Evolutionary conservation across 208 protist species (phyloP), one percentile per base, ranked within the genome.

Genomic region (Trypanosoma grayi): DNA sequence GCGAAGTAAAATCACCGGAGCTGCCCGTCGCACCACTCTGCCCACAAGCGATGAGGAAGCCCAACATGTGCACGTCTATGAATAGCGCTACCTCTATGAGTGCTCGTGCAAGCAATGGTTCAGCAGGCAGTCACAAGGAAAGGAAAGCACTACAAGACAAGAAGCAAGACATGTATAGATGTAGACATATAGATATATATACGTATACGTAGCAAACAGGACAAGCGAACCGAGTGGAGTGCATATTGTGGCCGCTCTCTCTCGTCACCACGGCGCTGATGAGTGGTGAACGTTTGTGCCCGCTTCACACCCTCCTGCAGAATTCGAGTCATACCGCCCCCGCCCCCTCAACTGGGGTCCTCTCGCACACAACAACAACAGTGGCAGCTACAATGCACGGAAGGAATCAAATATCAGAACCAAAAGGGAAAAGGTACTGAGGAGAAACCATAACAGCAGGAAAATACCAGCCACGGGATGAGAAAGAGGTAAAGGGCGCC

Each of bases 41-140:
- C n/a, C 46, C 58, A 36, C 46, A 64, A 22, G 58, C 16, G 10
- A 64, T 22, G 9, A 64, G 9, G 16, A 64, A 45, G 20, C 34
- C 45, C 58, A 64, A 24, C 58, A 64, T 64, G 11, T n/a, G n/a
- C n/a, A n/a, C n/a, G n/a, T n/a, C n/a, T n/a, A n/a, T n/a, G n/a
- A n/a, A n/a, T n/a, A n/a, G n/a, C n/a, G n/a, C n/a, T n/a, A n/a
- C n/a, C n/a, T n/a, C n/a, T n/a, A n/a, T n/a, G n/a, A n/a, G n/a
- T n/a, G n/a, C n/a, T n/a, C n/a, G n/a, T n/a, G 25, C 41, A 20
- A 47, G 20, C 13, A 22, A 14, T 16, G 10, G 20, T 20, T 13
- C 16, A 39, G 25, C 58, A 64, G 8, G 27, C 10, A 56, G 31
- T 48, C 24, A 62, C 24, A 53, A 44, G n/a, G 28, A 44, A 30